Evolutionary conservation across 352 stramenopile species (phyloP).

Genomic region (Pythium sukuiense): DNA sequence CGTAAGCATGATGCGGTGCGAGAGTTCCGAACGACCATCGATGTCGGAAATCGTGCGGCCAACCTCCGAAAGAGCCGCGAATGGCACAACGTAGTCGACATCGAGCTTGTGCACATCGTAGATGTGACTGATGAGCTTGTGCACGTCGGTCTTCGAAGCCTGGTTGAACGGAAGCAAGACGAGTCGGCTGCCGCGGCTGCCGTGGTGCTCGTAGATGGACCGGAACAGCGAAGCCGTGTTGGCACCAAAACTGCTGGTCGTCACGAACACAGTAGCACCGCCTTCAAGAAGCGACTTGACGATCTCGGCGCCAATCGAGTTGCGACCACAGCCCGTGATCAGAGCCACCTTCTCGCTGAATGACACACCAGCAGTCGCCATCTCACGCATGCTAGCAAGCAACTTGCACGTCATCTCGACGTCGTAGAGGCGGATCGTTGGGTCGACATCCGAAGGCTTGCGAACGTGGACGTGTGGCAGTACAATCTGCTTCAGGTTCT

Average conservation of each 20-base stretch:
- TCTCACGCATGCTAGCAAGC: conserved; percentile 82
- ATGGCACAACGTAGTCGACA: conserved; percentile 87
- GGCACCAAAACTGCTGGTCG: conserved; percentile 75
- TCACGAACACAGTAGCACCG: conserved; percentile 84
- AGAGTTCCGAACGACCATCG: conserved; percentile 72
- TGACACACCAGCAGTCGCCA: conserved; percentile 80
- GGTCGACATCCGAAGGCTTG: conserved; percentile 72
- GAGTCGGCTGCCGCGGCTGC: conserved; percentile 73
- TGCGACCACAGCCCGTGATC: conserved; percentile 81
- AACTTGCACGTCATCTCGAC: conserved; percentile 78
- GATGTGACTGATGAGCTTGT: conserved; percentile 72
- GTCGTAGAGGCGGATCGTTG: conserved; percentile 80
- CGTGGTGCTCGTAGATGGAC: conserved; percentile 84
- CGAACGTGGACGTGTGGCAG: conserved; percentile 76
- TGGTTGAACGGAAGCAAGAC: conserved; percentile 87
- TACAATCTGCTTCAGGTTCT: conserved; percentile 68
- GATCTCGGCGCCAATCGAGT: conserved; percentile 85
- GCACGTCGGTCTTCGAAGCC: conserved; percentile 76
- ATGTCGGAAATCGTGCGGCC: conserved; percentile 81
- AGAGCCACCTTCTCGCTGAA: conserved; percentile 84
- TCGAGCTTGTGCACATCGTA: conserved; percentile 83
- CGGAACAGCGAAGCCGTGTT: conserved; percentile 64
- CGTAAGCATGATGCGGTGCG: conserved; percentile 88
- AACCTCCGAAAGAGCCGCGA: conserved; percentile 79
- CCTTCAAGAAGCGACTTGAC: conserved; percentile 85